Evolutionary conservation across 2,329 filamentous ascomycete genomes (phyloP), one percentile per base, ranked within the genome.

Genomic region (Trichoderma brevicompactum): DNA sequence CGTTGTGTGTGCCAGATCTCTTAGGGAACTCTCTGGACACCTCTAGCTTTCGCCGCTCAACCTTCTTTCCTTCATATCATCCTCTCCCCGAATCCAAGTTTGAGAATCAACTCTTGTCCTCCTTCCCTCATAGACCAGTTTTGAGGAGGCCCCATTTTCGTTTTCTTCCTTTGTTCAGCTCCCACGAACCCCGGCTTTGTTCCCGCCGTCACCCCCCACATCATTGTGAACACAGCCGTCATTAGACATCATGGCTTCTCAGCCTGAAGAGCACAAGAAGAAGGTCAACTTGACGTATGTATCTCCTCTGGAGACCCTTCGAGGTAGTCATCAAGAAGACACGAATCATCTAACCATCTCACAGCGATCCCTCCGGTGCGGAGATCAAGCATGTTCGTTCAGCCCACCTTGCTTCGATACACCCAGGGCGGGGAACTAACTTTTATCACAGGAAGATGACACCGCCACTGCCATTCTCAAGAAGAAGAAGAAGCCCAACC

Each of bases 401-500:
- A 68, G 70, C 69, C 69, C 53, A 50, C 55, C 44, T 52, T 58
- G 58, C 64, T 63, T 64, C 66, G 53, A 66, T 41, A 28, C n/a
- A 61, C 13, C 49, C 61, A 67, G 70, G 65, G 62, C 40, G 61
- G 54, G 61, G 61, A 66, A 72, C 68, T 71, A 56, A 72, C 73
- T 76, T 79, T 67, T 38, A 48, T 50, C 69, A 66, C 74, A 96
- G 89, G 89, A 92, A 74, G 92, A 97, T 79, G 95, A 97, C 77
- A 92, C 90, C 68, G 88, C 95, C 61, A 99, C 95, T 52, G 95
- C 95, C 72, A 99, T 99, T 74, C 87, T 99, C 75, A 98, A 97
- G 85, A 98, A 98, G 87, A 99, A 99, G 91, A 99, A 99, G 94
- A 99, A 99, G 92, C 94, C 94, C 74, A 99, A 99, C 82, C 96